Evolutionary conservation across 495 filamentous ascomycete genomes (phyloP).

Genomic region (Podospora bellae-mahoneyi): DNA sequence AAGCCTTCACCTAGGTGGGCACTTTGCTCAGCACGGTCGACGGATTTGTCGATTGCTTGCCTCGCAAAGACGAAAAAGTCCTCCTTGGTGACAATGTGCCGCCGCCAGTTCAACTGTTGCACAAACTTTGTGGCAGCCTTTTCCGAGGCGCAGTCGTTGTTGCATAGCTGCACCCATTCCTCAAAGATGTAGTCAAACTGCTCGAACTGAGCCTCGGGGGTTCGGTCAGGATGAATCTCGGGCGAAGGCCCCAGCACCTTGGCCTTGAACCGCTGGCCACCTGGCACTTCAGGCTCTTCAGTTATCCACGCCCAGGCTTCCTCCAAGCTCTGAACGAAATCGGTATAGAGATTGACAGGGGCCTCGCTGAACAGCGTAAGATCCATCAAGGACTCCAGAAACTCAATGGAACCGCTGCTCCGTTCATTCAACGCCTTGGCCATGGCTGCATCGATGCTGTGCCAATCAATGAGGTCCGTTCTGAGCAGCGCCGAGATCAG

Average conservation of each 20-base stretch:
- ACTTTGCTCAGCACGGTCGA: slow-evolving; percentile 67
- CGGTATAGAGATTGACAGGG: slow-evolving; percentile 71
- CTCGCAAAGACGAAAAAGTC: slow-evolving; percentile 76
- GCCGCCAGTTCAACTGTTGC: slow-evolving; percentile 71
- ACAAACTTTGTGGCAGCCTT: slow-evolving; percentile 74
- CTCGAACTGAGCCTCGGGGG: slow-evolving; percentile 52
- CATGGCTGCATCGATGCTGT: slow-evolving; percentile 72
- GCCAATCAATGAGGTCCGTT: slow-evolving; percentile 71
- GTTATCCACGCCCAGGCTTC: slow-evolving; percentile 78
- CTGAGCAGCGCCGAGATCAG: slow-evolving; percentile 71
- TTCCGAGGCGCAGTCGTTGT: slow-evolving; percentile 65
- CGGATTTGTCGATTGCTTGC: slow-evolving; percentile 73
- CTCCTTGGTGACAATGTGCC: slow-evolving; percentile 66
- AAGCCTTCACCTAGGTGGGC: slow-evolving; percentile 54
- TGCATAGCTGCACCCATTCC: slow-evolving; percentile 85
- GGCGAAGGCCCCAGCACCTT: slow-evolving; percentile 65
- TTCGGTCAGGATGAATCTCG: slow-evolving; percentile 35
- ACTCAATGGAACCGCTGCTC: slow-evolving; percentile 65
- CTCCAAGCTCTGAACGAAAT: slow-evolving; percentile 79
- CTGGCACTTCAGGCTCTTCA: slow-evolving; percentile 64
- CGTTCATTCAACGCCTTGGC: slow-evolving; percentile 66
- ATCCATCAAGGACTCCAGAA: slow-evolving; percentile 72
- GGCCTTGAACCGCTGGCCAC: slow-evolving; percentile 64
- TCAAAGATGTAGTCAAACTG: slow-evolving; percentile 93
- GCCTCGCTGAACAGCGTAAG: slow-evolving; percentile 71